Base-by-base conservation (phyloP, 257 asterid species). In the Hygrophila difformis region DNA sequence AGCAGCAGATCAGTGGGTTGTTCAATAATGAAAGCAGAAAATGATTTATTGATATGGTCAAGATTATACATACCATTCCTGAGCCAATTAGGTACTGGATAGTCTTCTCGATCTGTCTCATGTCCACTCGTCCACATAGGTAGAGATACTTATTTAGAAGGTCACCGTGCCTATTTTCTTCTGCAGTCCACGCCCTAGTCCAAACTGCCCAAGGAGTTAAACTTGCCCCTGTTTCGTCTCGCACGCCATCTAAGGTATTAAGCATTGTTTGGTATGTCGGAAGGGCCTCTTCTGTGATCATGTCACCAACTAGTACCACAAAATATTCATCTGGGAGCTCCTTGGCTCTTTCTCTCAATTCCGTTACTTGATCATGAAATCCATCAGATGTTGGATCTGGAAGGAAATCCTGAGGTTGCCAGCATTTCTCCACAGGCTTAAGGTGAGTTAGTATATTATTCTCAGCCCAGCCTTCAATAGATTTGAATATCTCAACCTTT, bases 101-200 rank as follows among this genome's bases (percentile, higher is more conserved):
- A 13, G 95, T 81, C 69, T 77, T 84, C 76, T 84, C 94, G 11
- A 84, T 80, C 51, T 78, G 85, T 53, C 59, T 75, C 94, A 84
- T 84, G 57, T 84, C 88, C 0, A 84, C 93, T 38, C 94, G 72
- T 11, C 94, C 94, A 3, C 63, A 77, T 31, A 84, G 73, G 54
- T 80, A 84, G 29, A 84, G 81, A 73, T 84, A 84, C 60, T 80
- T 84, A 56, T 84, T 80, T 5, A 84, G 81, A 57, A 84, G 93
- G 72, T 84, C 94, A 1, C 94, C 94, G 2, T 83, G 94, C 69
- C 94, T 63, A 39, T 83, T 83, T 63, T 83, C 94, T 63, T 83
- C 94, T 0, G 94, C 93, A 43, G 94, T 80, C 94, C 94, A 84
- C 3, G 88, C 94, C 67, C 94, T 63, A 0, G 71, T 80, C 94